phyloP scores from a whole-genome alignment of 257 asterid genomes.

The Solanum chiquidenum region DNA sequence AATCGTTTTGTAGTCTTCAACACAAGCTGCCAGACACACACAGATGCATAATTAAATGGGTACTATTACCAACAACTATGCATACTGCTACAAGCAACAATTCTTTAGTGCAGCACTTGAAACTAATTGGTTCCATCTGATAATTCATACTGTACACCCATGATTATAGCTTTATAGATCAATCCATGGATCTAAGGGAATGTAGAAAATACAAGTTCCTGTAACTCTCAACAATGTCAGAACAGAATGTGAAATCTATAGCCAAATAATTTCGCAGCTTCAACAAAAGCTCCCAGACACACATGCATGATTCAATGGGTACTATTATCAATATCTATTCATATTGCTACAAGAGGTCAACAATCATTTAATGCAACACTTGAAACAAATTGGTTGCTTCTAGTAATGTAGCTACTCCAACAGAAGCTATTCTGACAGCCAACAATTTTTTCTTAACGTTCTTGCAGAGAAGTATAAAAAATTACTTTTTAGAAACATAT shows the following conservation, averaged over 20 bases:
- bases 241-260: background rate
- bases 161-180: background rate
- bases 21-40: background rate
- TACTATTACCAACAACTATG: background rate
- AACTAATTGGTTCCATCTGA: background rate
- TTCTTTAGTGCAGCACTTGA: background rate
- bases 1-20: background rate
- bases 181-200: background rate
- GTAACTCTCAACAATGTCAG: background rate
- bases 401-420: background rate
- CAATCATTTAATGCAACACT: background rate
- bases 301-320: background rate
- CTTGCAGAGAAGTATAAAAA: constrained; percentile 1
- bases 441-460: background rate
- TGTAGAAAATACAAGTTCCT: background rate
- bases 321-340: background rate
- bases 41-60: background rate
- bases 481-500: constrained; percentile 68
- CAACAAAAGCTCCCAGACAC: background rate
- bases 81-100: background rate
- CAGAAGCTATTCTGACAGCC: background rate
- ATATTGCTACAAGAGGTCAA: background rate
- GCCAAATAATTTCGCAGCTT: background rate
- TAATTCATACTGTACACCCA: background rate
- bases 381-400: background rate